Conservation (phyloP, 2,329 filamentous ascomycete genomes). For the Pseudopithomyces maydicus region DNA sequence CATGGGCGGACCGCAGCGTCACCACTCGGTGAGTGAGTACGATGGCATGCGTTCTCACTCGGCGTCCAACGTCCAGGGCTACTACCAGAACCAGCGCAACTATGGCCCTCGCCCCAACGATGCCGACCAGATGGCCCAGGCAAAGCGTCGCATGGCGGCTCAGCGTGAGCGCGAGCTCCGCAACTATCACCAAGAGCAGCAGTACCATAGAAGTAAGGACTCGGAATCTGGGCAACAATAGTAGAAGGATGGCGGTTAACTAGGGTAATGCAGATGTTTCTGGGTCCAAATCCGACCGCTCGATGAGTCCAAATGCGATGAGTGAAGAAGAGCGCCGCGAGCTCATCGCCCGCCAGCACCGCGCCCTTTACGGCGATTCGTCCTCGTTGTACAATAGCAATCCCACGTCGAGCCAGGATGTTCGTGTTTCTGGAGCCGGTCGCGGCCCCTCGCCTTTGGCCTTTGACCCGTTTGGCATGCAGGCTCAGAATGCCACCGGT, state of each 20-base stretch:
- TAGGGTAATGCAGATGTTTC: constrained; percentile 72
- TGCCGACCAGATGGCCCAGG: constrained; percentile 98
- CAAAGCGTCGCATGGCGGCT: constrained; percentile 98
- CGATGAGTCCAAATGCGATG: constrained; percentile 83
- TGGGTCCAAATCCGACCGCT: constrained; percentile 81
- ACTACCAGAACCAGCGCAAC: constrained; percentile 84
- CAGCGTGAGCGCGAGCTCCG: constrained; percentile 98
- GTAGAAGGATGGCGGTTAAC: constrained; percentile 48
- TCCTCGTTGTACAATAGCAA: constrained; percentile 70
- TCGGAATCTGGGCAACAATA: constrained; percentile 73
- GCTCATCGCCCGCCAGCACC: constrained; percentile 93
- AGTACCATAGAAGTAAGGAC: constrained; percentile 99
- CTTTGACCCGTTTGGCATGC: constrained; percentile 71
- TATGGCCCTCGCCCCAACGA: constrained; percentile 88
- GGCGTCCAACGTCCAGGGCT: constrained; percentile 83
- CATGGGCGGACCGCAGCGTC: constrained; percentile 70
- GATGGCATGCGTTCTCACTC: constrained; percentile 76
- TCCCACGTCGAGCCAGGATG: constrained; percentile 68
- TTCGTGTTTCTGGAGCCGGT: constrained; percentile 64
- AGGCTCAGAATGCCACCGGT: constrained; percentile 55
- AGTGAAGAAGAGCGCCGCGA: constrained; percentile 96
- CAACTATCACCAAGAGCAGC: constrained; percentile 99
- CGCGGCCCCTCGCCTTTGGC: constrained; percentile 79
- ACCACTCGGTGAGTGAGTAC: constrained; percentile 85
- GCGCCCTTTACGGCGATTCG: constrained; percentile 84